Evolutionary conservation across 257 asterid genomes (phyloP).

Genomic region (Solanum pinnatisectum): DNA sequence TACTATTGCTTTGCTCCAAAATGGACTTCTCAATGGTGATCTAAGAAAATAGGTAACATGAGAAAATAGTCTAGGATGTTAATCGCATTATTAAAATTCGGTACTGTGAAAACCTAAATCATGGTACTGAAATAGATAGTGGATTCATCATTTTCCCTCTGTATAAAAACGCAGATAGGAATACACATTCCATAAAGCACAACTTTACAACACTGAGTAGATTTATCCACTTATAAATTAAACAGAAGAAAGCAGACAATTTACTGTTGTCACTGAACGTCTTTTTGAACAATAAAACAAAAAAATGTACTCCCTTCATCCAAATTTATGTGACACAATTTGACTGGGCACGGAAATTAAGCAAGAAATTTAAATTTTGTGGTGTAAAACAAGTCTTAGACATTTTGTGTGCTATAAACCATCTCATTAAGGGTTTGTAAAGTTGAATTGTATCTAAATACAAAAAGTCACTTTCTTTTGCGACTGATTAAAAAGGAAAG

Average conservation of each 20-base stretch:
- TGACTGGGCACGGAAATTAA: not conserved
- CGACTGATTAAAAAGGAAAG: not conserved
- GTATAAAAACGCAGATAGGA: not conserved
- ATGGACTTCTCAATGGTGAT: conserved; percentile 84
- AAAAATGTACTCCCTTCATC: not conserved
- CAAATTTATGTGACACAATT: not conserved
- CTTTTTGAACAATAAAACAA: not conserved
- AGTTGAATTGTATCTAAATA: not conserved
- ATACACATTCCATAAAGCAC: not conserved
- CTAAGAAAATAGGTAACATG: conserved; percentile 20
- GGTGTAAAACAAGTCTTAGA: not conserved
- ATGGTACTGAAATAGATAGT: not conserved
- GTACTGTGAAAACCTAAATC: not conserved
- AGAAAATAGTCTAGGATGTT: not conserved
- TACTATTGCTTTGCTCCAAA: conserved; percentile 94
- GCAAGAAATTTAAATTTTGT: not conserved
- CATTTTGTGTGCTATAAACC: not conserved
- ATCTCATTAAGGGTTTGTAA: not conserved
- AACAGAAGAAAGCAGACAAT: not conserved
- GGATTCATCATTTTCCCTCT: not conserved
- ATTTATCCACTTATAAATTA: not conserved
- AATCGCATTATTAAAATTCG: not conserved
- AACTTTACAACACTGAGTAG: not conserved
- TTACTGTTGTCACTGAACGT: not conserved
- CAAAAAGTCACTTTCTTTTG: not conserved